Conservation (phyloP, 371 early-diverging fungal species). For the Dinochytrium kinnereticum region DNA sequence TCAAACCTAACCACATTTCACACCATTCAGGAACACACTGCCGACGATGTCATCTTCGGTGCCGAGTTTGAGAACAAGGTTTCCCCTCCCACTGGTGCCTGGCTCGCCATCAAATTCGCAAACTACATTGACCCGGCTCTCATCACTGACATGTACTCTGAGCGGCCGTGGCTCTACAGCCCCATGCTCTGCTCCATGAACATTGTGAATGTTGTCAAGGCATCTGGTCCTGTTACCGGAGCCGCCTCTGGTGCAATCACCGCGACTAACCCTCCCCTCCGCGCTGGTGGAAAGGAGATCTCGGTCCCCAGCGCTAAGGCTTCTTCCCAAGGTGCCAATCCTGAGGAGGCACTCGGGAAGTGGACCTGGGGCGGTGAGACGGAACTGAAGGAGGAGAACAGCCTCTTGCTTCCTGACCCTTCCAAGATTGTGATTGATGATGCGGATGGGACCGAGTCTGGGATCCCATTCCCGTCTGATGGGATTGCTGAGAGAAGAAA, state of each 20-base stretch:
- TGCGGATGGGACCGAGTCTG: slow-evolving; percentile 11
- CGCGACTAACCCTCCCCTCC: slow-evolving; percentile 20
- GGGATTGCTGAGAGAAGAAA: slow-evolving; percentile 59
- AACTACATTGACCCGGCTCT: slow-evolving; percentile 82
- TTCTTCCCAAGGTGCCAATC: slow-evolving; percentile 14
- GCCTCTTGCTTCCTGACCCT: slow-evolving; percentile 32
- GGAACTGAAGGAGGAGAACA: slow-evolving; percentile 45
- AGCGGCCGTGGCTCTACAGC: slow-evolving; percentile 76
- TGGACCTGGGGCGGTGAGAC: slow-evolving; percentile 50
- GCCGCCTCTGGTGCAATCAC: slow-evolving; percentile 26
- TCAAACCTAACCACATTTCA: slow-evolving; percentile 44
- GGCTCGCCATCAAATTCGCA: slow-evolving; percentile 75
- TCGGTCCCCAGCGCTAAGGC: slow-evolving; percentile 22
- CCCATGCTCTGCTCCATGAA: slow-evolving; percentile 80
- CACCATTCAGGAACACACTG: slow-evolving; percentile 52
- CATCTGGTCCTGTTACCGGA: slow-evolving; percentile 25
- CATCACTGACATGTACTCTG: slow-evolving; percentile 70
- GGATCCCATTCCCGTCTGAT: slow-evolving; percentile 32
- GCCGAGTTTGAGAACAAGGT: slow-evolving; percentile 71
- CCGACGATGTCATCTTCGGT: slow-evolving; percentile 78
- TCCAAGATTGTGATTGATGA: slow-evolving; percentile 21
- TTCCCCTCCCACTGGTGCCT: slow-evolving; percentile 71
- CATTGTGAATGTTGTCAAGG: slow-evolving; percentile 57
- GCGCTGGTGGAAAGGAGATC: slow-evolving; percentile 20
- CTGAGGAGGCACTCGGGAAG: slow-evolving; percentile 36